Evolutionary conservation across 139 green algal species (phyloP).

Genomic region (Eudorina sp.): DNA sequence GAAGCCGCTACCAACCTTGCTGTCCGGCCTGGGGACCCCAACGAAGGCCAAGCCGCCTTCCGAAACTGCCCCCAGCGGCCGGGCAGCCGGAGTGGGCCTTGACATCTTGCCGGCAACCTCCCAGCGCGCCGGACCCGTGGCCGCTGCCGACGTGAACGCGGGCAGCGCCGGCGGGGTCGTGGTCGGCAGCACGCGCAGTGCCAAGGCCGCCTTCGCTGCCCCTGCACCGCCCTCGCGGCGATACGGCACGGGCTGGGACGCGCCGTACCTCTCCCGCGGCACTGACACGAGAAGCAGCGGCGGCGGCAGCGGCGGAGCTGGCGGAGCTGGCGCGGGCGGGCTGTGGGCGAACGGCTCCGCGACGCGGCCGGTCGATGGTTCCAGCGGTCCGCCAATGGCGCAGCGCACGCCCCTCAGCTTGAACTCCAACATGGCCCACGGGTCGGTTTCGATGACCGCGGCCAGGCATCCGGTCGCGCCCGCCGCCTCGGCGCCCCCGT

Average conservation of each 20-base stretch:
- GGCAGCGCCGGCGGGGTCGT: not conserved
- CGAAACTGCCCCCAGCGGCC: not conserved
- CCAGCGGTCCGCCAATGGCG: not conserved
- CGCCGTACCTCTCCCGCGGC: not conserved
- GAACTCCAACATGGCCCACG: not conserved
- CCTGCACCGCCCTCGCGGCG: not conserved
- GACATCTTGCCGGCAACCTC: not conserved
- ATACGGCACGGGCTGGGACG: not conserved
- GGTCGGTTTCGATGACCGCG: not conserved
- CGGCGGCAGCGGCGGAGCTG: not conserved
- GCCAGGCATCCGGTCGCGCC: no score
- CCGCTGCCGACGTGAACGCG: not conserved
- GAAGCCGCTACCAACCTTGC: not conserved
- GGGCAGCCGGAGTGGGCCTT: not conserved
- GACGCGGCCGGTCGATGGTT: no score
- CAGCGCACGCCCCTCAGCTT: not conserved
- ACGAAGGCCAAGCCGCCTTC: not conserved
- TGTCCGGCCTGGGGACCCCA: not conserved
- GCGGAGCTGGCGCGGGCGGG: no score
- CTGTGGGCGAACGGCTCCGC: no score
- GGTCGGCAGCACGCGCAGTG: constrained; percentile 22
- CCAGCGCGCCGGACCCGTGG: not conserved
- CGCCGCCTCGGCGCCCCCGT: not conserved
- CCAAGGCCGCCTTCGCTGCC: constrained; percentile 20
- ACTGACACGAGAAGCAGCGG: not conserved